phyloP scores from a whole-genome alignment of 2,329 filamentous ascomycete species.

The Calonectria multiphialidica region DNA sequence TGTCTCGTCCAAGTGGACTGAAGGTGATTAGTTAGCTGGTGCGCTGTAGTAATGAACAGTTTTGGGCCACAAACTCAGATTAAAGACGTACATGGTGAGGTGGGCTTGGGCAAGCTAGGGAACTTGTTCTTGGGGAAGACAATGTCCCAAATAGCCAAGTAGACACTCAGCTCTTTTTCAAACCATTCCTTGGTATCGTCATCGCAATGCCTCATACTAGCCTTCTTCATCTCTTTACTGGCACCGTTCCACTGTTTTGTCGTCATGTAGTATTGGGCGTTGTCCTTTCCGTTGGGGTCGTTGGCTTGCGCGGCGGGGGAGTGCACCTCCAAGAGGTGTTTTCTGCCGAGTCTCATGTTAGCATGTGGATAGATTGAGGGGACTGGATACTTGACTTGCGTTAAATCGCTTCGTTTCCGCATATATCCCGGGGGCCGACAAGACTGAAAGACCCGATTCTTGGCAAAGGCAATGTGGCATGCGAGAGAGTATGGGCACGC shows the following conservation, averaged over 20 bases:
- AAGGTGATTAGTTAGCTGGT: neutral
- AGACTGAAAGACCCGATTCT: neutral
- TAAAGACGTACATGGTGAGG: neutral
- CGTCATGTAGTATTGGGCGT: neutral
- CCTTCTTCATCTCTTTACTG: neutral
- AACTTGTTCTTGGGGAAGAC: neutral
- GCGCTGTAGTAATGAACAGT: neutral
- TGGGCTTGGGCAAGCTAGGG: neutral
- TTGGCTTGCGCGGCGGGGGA: neutral
- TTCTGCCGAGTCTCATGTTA: neutral
- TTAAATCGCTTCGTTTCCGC: neutral
- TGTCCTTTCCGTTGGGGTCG: neutral
- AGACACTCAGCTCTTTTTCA: neutral
- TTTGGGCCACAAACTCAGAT: too few species aligned
- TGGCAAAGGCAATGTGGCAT: neutral
- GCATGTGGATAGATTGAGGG: too few species aligned
- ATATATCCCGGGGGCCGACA: neutral
- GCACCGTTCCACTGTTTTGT: neutral
- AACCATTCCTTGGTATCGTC: neutral
- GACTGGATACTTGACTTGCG: neutral
- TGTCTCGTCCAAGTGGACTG: neutral
- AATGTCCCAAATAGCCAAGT: neutral
- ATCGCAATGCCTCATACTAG: neutral
- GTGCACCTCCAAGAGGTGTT: neutral
- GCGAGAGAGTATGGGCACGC: slow-evolving; percentile 2